Evolutionary conservation across 768 basidiomycete species (phyloP).

Genomic region (Scleroderma citrinum): DNA sequence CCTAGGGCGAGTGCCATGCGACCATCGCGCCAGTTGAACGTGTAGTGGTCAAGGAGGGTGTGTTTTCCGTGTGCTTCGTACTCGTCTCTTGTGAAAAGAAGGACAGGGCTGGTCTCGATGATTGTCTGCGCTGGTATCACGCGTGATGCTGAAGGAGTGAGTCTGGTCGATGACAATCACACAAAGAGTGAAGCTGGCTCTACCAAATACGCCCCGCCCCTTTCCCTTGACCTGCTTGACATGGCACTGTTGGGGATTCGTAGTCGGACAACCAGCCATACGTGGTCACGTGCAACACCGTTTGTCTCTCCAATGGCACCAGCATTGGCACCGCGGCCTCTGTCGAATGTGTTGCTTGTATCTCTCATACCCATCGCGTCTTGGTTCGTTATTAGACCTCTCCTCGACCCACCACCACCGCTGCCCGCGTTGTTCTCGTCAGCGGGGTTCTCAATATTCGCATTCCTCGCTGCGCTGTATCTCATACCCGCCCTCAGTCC

Average conservation of each 20-base stretch:
- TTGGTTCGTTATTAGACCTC: conserved; percentile 70
- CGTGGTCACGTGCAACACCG: neutral
- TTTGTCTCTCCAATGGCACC: conserved; percentile 19
- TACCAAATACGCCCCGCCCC: conserved; percentile 64
- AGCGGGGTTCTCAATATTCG: conserved; percentile 78
- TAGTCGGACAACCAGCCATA: conserved; percentile 12
- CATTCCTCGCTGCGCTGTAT: conserved; percentile 69
- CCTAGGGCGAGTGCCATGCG: conserved; percentile 76
- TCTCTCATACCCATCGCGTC: conserved; percentile 60
- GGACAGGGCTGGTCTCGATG: conserved; percentile 82
- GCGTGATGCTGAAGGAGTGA: conserved; percentile 17
- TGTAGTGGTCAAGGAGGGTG: conserved; percentile 68
- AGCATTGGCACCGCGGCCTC: conserved; percentile 37
- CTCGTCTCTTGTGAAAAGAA: conserved; percentile 68
- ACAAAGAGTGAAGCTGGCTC: conserved; percentile 3
- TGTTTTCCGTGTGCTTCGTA: conserved; percentile 58
- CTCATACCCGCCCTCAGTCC: conserved; percentile 81
- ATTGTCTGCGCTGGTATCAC: conserved; percentile 47
- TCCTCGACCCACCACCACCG: conserved; percentile 62
- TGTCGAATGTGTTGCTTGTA: conserved; percentile 47
- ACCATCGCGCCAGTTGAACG: conserved; percentile 70
- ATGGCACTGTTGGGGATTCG: conserved; percentile 43
- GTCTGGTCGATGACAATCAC: conserved; percentile 14
- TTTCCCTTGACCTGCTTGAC: conserved; percentile 42
- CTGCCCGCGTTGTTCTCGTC: conserved; percentile 73